Base-by-base conservation (phyloP, 148 eudicot species). In the Rhododendron simsii region DNA sequence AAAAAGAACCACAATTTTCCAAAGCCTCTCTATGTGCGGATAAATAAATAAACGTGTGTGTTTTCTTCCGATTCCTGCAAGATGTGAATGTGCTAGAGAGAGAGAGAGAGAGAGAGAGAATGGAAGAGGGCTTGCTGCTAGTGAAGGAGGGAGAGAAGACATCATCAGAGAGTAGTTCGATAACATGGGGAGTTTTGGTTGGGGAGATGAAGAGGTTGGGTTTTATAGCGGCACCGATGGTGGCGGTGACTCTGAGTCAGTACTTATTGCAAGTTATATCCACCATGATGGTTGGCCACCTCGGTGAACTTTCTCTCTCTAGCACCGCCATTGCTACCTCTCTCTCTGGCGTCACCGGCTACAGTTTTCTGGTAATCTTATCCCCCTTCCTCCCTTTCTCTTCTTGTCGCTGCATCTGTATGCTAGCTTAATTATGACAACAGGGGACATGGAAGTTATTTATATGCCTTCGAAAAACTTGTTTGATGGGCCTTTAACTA, bases 271-370 rank as follows among this genome's bases (percentile, higher is more conserved):
- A 89, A 81, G 89, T 90, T 44, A 80, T 91, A 0, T 89, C 87
- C 1, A 80, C 88, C n/a, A 92, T 86, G 90, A 92, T 93, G 93
- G 94, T 91, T 2, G 95, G 95, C 48, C 95, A 93, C 82, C 92
- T 93, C 2, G 92, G 91, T 37, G 90, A 91, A 45, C 91, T 93
- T 12, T 67, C 88, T n/a, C 94, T 93, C 39, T 86, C 95, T 2
- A 91, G 95, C 85, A 86, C 93, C 44, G 91, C 95, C 85, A 83
- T 93, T 15, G 95, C 95, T 86, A 39, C 89, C 81, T 93, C 95
- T 37, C 90, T 93, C 50, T 69, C 92, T 53, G 55, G 83, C 35
- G 92, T 93, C 88, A 86, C 93, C 73, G 93, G 93, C 78, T 86
- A 73, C 55, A 89, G 91, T 75, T 47, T 90, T 20, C 80, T 92